Evolutionary conservation across 192 early-diverging fungal genomes (phyloP).

Genomic region (Podochytrium sp.): DNA sequence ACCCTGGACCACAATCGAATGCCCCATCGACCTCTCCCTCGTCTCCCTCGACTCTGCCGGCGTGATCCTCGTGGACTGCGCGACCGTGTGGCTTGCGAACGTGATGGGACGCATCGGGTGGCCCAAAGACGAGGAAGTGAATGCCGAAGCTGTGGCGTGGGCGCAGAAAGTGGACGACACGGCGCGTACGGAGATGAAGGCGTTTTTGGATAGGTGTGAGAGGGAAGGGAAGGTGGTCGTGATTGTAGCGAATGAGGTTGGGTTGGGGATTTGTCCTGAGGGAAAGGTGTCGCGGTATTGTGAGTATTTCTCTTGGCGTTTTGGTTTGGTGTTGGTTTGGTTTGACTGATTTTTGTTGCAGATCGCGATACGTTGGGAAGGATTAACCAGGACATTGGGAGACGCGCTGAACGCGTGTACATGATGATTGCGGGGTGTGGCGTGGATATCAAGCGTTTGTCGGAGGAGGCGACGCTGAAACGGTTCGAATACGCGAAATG

Average conservation of each 20-base stretch:
- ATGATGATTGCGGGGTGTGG: constrained; percentile 36
- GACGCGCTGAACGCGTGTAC: constrained; percentile 24
- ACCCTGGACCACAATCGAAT: constrained; percentile 5
- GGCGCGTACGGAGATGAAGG: constrained; percentile 26
- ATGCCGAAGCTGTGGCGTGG: constrained; percentile 31
- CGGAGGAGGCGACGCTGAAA: constrained; percentile 30
- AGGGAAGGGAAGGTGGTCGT: constrained; percentile 22
- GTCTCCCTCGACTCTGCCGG: neutral
- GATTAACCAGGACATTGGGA: constrained; percentile 40
- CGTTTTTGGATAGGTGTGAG: constrained; percentile 9
- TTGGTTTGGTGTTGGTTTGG: neutral
- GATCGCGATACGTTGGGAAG: constrained; percentile 34
- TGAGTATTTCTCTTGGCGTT: neutral
- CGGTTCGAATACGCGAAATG: too few species aligned
- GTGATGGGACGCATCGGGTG: constrained; percentile 23
- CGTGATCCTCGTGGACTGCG: constrained; percentile 33
- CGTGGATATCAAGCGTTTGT: constrained; percentile 33
- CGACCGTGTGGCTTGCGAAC: constrained; percentile 36
- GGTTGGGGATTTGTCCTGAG: constrained; percentile 31
- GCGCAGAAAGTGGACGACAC: constrained; percentile 24
- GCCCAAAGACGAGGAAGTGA: constrained; percentile 4
- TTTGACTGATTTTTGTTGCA: too few species aligned
- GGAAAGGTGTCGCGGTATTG: neutral
- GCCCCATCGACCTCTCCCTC: constrained; percentile 2
- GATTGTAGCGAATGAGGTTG: constrained; percentile 35